Evolutionary conservation across 2,329 filamentous ascomycete species (phyloP), one percentile per base, ranked within the genome.

Genomic region (Thermothelomyces thermophilus): DNA sequence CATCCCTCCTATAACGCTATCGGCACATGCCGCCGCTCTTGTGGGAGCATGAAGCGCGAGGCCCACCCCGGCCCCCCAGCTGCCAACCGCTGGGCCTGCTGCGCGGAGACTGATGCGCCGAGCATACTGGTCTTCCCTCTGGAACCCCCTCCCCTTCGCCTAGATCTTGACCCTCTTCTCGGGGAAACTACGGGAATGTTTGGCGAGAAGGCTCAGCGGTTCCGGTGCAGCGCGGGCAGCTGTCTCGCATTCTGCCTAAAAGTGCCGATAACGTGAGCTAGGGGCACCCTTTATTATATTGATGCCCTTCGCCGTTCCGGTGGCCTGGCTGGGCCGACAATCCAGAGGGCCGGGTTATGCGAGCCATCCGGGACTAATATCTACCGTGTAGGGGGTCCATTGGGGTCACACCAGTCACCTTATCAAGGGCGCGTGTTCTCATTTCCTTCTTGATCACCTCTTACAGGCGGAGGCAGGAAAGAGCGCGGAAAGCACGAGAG

Each of bases 241-340:
- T 43, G 41, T 40, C 45, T 43, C 35, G 46, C 51, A 60, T 60
- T 60, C 56, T 60, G 58, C 58, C 58, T 60, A 58, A 60, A 60
- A 50, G 43, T 51, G 48, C 51, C 33, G 41, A 52, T 33, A 50
- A 35, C 24, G 24, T 26, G 5, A 5, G 41, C 49, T 33, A 39
- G 50, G 41, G 42, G 39, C 51, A 44, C 46, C 44, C 56, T 51
- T 59, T 60, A 60, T 59, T 60, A 60, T 60, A 58, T 60, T 60
- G 57, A 54, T 54, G 51, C 53, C 48, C 47, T 52, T 54, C 52
- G 54, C 54, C 50, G 48, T 55, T 56, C 53, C 52, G 48, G 52
- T 42, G 41, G 52, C 34, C 45, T 56, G 54, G 54, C 53, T 54
- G 46, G 49, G 48, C 49, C 46, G 48, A 52, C 46, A 49, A n/a